Base-by-base conservation (phyloP, 306 rosid species). In the Cicer arietinum region DNA sequence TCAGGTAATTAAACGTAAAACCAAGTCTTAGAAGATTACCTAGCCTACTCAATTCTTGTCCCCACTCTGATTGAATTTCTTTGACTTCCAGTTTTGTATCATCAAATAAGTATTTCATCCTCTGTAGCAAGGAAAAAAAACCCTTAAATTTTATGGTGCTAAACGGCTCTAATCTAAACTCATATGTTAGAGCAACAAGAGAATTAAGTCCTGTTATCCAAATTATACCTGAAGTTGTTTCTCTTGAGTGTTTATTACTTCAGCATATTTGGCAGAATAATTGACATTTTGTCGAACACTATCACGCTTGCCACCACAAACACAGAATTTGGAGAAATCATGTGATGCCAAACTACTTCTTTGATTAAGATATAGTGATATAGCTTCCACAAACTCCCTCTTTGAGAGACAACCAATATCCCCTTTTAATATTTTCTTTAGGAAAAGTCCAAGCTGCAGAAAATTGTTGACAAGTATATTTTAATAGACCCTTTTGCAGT, bases 351-450 rank as follows among this genome's bases (percentile, higher is more conserved):
- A 40, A 80, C 77, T 86, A 54, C 87, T 85, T 86, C 93, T 85
- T 85, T 92, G 93, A 47, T 76, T 83, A 45, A 95, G 91, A 67
- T 90, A 95, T 7, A 79, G 86, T 47, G 91, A 85, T 71, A 95
- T 89, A 69, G 89, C 91, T 71, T 90, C 90, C 45, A 95, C 59
- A 78, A 92, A 92, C 77, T 95, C 91, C 57, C 86, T 82, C 78
- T 82, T 92, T 57, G 99, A 89, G 18, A 83, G 86, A 75, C 81
- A 77, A 54, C 91, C 86, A 13, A 82, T 61, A 58, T 89, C 93
- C 20, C 82, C 84, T 84, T 87, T 95, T 75, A 92, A 42, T 77
- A 95, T 85, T 80, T 92, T 90, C 94, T 95, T 95, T 79, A 95
- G 83, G 86, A 90, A 89, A 37, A 88, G 83, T 65, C 97, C 97